Conservation (phyloP, 2,329 filamentous ascomycete species). For the Chaetomium sp. region DNA sequence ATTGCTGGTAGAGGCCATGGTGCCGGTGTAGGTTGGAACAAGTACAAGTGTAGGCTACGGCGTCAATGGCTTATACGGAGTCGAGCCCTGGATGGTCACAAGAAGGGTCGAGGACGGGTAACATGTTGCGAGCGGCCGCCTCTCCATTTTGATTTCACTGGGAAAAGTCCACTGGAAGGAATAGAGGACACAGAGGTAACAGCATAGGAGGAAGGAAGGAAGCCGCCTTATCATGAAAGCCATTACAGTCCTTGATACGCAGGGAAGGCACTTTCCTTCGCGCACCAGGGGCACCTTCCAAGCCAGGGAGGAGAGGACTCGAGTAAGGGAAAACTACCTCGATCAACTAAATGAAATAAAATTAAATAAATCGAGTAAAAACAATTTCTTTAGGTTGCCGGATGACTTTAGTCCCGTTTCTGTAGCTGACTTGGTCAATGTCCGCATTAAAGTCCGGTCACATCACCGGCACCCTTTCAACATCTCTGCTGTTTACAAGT, state of each 20-base stretch:
- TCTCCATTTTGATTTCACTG: neutral
- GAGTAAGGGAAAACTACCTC: too few species aligned
- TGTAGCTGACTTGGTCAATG: neutral
- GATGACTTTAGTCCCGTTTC: neutral
- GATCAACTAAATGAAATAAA: neutral
- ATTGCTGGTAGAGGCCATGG: slow-evolving; percentile 26
- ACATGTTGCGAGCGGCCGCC: neutral
- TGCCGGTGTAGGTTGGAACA: slow-evolving; percentile 2
- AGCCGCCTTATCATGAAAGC: neutral
- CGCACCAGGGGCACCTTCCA: neutral
- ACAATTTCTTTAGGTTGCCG: neutral
- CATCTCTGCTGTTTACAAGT: too few species aligned
- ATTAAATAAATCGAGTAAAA: neutral
- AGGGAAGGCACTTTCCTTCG: neutral
- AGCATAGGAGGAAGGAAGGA: neutral
- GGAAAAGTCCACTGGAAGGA: neutral
- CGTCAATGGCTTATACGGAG: neutral
- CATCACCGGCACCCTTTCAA: too few species aligned
- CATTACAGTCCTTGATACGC: neutral
- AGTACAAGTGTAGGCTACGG: neutral
- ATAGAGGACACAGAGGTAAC: neutral
- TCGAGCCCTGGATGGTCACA: neutral
- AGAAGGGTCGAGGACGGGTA: neutral
- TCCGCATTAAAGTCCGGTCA: too few species aligned
- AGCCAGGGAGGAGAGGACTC: neutral